Conservation (phyloP, 768 basidiomycete genomes). For the Hysterangium stoloniferum region DNA sequence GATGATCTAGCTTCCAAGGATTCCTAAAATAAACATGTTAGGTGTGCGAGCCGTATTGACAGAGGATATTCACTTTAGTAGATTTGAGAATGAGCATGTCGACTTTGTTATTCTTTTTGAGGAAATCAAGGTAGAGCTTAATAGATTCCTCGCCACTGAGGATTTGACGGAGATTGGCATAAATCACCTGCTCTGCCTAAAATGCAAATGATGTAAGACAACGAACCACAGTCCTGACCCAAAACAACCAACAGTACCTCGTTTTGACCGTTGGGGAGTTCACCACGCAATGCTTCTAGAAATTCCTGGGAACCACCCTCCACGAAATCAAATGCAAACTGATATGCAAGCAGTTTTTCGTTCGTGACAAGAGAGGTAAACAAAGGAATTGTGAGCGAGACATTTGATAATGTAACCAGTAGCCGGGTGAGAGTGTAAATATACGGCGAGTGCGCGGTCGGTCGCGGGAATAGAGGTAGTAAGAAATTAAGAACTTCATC, state of each 20-base stretch:
- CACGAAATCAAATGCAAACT: slow-evolving; percentile 91
- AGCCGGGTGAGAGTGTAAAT: slow-evolving; percentile 80
- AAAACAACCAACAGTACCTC: slow-evolving; percentile 35
- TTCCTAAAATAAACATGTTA: slow-evolving; percentile 43
- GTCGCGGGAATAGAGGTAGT: slow-evolving; percentile 79
- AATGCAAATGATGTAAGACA: slow-evolving; percentile 9
- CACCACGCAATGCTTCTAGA: slow-evolving; percentile 63
- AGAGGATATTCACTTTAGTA: slow-evolving; percentile 57
- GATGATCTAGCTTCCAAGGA: slow-evolving; percentile 89
- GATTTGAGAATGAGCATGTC: slow-evolving; percentile 88
- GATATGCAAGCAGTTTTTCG: slow-evolving; percentile 78
- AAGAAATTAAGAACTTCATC: slow-evolving; percentile 73
- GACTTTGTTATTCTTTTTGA: slow-evolving; percentile 88
- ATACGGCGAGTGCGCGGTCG: slow-evolving; percentile 63
- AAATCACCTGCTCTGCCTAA: slow-evolving; percentile 53
- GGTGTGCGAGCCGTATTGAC: not conserved
- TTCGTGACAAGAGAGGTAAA: slow-evolving; percentile 62
- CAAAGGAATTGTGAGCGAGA: slow-evolving; percentile 69
- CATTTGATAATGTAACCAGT: slow-evolving; percentile 79
- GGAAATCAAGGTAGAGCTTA: slow-evolving; percentile 90
- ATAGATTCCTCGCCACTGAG: slow-evolving; percentile 88
- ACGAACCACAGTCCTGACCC: not conserved
- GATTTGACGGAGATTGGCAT: slow-evolving; percentile 73
- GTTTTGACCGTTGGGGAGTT: slow-evolving; percentile 59
- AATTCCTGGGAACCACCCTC: slow-evolving; percentile 94